These are phyloP conservation scores for Aspergillus bertholletiae DNA, from an alignment of 495 filamentous ascomycete species.

Conservation along the genomic window DNA sequence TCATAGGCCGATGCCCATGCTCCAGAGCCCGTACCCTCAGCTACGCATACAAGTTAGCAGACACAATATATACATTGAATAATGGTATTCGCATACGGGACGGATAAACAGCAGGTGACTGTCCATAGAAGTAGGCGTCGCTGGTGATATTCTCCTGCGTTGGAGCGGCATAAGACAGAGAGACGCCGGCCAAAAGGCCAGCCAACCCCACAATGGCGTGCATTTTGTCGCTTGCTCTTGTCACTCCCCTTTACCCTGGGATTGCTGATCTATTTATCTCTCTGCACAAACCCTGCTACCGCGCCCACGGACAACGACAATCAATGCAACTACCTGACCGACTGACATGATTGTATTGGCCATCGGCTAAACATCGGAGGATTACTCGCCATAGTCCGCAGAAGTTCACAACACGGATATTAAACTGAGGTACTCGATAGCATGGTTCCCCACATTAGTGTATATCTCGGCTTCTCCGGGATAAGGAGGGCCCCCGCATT, in stretches of 20 bases:
- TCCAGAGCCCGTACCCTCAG: slow-evolving; percentile 45
- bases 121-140: slow-evolving; percentile 49
- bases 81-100: slow-evolving; percentile 35
- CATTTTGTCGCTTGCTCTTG: background rate
- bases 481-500: background rate
- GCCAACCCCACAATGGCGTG: background rate
- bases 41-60: slow-evolving; percentile 3
- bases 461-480: background rate
- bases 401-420: background rate
- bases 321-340: background rate
- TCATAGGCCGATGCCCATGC: slow-evolving; percentile 49
- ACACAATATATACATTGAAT: background rate
- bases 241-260: background rate
- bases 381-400: background rate
- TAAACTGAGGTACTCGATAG: background rate
- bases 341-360: background rate
- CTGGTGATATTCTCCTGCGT: slow-evolving; percentile 16
- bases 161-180: background rate
- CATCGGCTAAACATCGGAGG: background rate
- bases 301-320: background rate
- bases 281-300: background rate
- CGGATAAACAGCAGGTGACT: slow-evolving; percentile 54
- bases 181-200: slow-evolving; percentile 6
- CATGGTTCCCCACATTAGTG: background rate
- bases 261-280: background rate